Base-by-base conservation (phyloP, 768 basidiomycete species). In the Suillus americanus region DNA sequence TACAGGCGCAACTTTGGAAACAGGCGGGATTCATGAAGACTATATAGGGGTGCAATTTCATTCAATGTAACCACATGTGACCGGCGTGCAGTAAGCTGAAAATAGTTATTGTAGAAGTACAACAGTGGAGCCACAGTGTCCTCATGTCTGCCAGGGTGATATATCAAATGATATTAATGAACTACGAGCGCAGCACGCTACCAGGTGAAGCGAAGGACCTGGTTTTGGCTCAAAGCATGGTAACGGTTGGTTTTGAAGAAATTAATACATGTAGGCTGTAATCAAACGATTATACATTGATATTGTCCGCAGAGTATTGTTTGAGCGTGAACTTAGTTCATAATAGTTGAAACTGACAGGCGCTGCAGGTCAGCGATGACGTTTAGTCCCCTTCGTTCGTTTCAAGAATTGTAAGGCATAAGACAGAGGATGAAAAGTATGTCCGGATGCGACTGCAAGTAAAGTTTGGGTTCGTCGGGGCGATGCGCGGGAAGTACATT, bases 351-450 rank as follows among this genome's bases (percentile, higher is more conserved):
- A 25, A 48, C 46, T 25, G 48, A 46, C 48, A 50, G 93, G 92
- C 78, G 55, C 83, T 92, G 67, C 89, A 92, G 68, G 97, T 97
- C 86, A 95, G 94, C 77, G 95, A 96, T 82, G 95, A 97, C 79
- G 90, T 94, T 53, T 23, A 18, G 54, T 23, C 13, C 38, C 10
- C 33, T 33, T 41, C 23, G 28, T 23, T 51, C 50, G 16, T 23
- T n/a, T 20, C 10, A 53, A 53, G 37, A 6, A 51, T 41, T 6
- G 20, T 83, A 94, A 93, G 89, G 96, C 95, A 79, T 87, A 94
- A 53, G 95, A 95, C 95, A 75, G 94, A 95, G 77, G 94, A 97
- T 72, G 94, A 94, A 37, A 96, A 96, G 82, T 86, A 91, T 53
- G 94, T 96, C 18, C 28, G 4, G 8, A 33, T 25, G 46, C 6